Conservation (phyloP, 768 basidiomycete genomes). For the Mycena haematopus region DNA sequence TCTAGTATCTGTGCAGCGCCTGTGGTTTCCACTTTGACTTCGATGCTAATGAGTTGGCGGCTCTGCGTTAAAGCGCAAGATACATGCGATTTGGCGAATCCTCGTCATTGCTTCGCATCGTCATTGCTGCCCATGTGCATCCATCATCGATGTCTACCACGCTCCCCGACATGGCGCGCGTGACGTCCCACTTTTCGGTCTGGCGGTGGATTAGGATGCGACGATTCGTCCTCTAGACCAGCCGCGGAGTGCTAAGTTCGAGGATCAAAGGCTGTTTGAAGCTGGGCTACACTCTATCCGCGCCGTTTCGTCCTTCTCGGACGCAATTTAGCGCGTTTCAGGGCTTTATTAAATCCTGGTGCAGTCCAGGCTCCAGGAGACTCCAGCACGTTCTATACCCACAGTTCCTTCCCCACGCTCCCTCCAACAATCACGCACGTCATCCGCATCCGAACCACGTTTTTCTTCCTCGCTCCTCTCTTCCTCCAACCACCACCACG, state of each 20-base stretch:
- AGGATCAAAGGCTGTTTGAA: neutral
- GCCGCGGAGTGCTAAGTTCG: neutral
- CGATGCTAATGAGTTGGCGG: too few species aligned
- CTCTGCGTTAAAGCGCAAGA: too few species aligned
- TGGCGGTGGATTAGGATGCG: too few species aligned
- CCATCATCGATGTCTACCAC: too few species aligned
- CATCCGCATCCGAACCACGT: slow-evolving; percentile 2
- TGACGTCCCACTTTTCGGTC: too few species aligned
- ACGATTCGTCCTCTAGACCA: neutral
- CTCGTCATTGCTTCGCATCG: too few species aligned
- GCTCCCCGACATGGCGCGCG: too few species aligned
- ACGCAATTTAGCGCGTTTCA: neutral
- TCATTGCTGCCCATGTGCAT: too few species aligned
- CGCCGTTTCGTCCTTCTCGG: slow-evolving; percentile 1
- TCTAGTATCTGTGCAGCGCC: too few species aligned
- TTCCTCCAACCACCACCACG: slow-evolving; percentile 17
- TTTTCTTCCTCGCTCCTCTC: neutral
- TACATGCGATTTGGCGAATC: too few species aligned
- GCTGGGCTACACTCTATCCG: neutral
- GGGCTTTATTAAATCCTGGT: slow-evolving; percentile 8
- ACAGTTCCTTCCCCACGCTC: neutral
- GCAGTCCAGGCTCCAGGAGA: slow-evolving; percentile 1
- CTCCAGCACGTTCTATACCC: neutral
- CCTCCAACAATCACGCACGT: neutral
- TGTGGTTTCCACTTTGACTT: too few species aligned